Evolutionary conservation across 2,329 filamentous ascomycete species (phyloP), one percentile per base, ranked within the genome.

Genomic region (Penicillium sclerotiorum): DNA sequence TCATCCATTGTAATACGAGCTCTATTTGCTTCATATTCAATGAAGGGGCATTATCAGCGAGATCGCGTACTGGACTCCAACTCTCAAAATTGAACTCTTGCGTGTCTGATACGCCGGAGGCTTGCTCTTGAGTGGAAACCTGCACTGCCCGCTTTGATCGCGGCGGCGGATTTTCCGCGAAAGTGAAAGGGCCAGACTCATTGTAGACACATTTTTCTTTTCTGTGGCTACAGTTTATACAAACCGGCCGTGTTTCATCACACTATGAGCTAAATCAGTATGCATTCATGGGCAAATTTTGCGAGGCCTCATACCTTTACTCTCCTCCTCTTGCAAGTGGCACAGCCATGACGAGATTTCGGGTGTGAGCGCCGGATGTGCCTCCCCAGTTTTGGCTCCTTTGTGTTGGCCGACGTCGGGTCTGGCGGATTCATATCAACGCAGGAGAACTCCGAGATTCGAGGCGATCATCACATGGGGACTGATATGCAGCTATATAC

Each of bases 341-440:
- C 54, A 37, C 61, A 63, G 9, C 61, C 61, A 39, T 59, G 56
- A n/a, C 59, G 49, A 15, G 60, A 63, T 44, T 63, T 63, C 8
- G 50, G 47, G 40, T 63, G 59, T 20, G 52, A 46, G 12, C 58
- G 59, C 18, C 59, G 58, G n/a, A 25, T 35, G 9, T 50, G 37
- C 57, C 22, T 42, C 9, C 9, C 15, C 25, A 21, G 36, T 2
- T 15, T 15, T 12, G 13, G 3, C 8, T 22, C 4, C 6, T 7
- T 8, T 7, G 7, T 23, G 21, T 2, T 5, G n/a, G n/a, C n/a
- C n/a, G n/a, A n/a, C n/a, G n/a, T n/a, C n/a, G n/a, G n/a, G n/a
- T n/a, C n/a, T n/a, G n/a, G n/a, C n/a, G n/a, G n/a, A n/a, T n/a
- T n/a, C n/a, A n/a, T n/a, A n/a, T n/a, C n/a, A n/a, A n/a, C n/a